phyloP scores from a whole-genome alignment of 352 stramenopile genomes.

The Paralagenidium karlingii region DNA sequence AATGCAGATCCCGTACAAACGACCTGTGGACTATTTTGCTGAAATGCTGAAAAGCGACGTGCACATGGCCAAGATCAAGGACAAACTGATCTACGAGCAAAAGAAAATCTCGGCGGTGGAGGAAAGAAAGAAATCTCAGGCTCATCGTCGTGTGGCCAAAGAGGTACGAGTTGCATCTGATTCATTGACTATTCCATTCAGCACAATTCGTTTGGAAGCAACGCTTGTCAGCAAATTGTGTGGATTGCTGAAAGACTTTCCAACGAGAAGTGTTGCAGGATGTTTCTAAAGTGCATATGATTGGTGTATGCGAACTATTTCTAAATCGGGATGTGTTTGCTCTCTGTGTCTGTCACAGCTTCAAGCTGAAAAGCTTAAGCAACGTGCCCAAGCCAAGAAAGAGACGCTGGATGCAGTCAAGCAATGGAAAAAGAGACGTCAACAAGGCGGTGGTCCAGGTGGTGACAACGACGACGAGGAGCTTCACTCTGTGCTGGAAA shows the following conservation, averaged over 20 bases:
- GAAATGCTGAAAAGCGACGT: slow-evolving; percentile 98
- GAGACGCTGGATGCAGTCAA: slow-evolving; percentile 79
- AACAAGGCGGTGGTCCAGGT: slow-evolving; percentile 57
- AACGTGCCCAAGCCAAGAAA: slow-evolving; percentile 78
- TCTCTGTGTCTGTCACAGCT: too few relatives aligned
- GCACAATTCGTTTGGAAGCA: too few relatives aligned
- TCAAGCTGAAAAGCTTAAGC: slow-evolving; percentile 74
- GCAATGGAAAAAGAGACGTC: slow-evolving; percentile 71
- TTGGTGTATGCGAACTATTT: too few relatives aligned
- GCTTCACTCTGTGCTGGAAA: slow-evolving; percentile 41
- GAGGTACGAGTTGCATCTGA: too few relatives aligned
- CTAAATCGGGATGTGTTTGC: too few relatives aligned
- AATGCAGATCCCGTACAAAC: slow-evolving; percentile 83
- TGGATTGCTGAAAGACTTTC: too few relatives aligned
- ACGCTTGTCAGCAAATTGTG: too few relatives aligned
- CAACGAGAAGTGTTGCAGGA: too few relatives aligned
- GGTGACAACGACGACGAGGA: slow-evolving; percentile 40
- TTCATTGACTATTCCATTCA: too few relatives aligned
- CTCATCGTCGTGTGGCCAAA: slow-evolving; percentile 94
- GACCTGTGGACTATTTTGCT: slow-evolving; percentile 96
- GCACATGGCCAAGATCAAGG: slow-evolving; percentile 94
- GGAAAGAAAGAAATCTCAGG: slow-evolving; percentile 94
- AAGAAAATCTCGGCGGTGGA: slow-evolving; percentile 99
- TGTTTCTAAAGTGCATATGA: too few relatives aligned
- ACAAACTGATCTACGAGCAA: slow-evolving; percentile 98